These are phyloP conservation scores for Holtermannia corniformis DNA, from an alignment of 768 basidiomycete genomes.

Conservation along the genomic window DNA sequence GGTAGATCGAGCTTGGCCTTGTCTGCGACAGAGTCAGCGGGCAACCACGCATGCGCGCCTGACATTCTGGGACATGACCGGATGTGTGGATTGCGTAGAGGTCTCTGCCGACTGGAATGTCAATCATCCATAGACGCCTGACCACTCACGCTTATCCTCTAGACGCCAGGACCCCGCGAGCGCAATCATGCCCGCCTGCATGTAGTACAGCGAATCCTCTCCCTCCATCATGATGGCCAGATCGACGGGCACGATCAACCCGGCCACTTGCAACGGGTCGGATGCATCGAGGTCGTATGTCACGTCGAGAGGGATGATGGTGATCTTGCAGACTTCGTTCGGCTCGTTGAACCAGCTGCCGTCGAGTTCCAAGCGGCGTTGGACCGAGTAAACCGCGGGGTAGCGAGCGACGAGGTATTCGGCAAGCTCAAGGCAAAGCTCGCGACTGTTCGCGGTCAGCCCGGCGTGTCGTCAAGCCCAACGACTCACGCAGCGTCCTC, in stretches of 20 bases:
- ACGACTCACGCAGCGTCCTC: background rate
- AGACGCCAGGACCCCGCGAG: background rate
- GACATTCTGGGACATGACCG: background rate
- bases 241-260: background rate
- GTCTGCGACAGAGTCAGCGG: background rate
- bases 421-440: background rate
- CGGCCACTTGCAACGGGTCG: background rate
- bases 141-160: background rate
- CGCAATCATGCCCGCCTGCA: background rate
- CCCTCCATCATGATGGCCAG: background rate
- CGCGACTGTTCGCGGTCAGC: background rate
- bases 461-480: too few species aligned
- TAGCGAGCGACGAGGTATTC: background rate
- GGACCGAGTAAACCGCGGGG: background rate
- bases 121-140: background rate
- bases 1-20: background rate
- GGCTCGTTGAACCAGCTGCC: background rate
- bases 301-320: background rate
- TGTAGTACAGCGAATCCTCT: background rate
- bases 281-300: background rate
- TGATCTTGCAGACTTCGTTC: background rate
- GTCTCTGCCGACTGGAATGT: background rate
- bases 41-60: too few species aligned
- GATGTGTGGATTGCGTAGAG: background rate
- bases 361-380: background rate